A percentile compares a stretch with the other conserved stretches of the same genome.
Conservation (phyloP, 2,329 filamentous ascomycete genomes). For the Sordariomycetes sp. region DNA sequence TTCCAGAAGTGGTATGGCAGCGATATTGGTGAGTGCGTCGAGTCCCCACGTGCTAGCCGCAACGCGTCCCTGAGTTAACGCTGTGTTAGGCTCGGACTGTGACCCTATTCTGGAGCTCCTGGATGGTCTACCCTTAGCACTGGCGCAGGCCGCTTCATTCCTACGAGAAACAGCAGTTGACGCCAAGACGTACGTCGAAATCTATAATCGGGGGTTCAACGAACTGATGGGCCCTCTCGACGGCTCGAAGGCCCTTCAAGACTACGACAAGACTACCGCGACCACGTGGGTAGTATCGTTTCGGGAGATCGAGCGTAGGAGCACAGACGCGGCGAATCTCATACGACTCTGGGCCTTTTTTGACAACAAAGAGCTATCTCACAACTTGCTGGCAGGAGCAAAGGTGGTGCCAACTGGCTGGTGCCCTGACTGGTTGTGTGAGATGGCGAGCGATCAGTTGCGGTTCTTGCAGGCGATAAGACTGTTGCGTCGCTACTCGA, state of each 20-base stretch:
- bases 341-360: slow-evolving; percentile 14
- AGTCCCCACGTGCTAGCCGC: background rate
- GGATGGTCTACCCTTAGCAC: slow-evolving; percentile 15
- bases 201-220: slow-evolving; percentile 6
- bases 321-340: slow-evolving; percentile 9
- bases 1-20: background rate
- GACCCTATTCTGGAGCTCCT: slow-evolving; percentile 11
- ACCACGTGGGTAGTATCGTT: slow-evolving; percentile 12
- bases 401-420: too few species aligned
- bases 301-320: slow-evolving; percentile 7
- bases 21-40: background rate
- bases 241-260: slow-evolving; percentile 4
- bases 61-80: background rate
- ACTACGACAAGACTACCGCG: slow-evolving; percentile 9
- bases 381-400: slow-evolving; percentile 8
- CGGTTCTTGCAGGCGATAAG: slow-evolving; percentile 2
- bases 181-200: slow-evolving; percentile 7
- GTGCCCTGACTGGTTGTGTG: too few species aligned
- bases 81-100: background rate
- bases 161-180: slow-evolving; percentile 9
- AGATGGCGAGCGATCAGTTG: background rate
- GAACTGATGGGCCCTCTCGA: too few species aligned
- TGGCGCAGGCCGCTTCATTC: slow-evolving; percentile 14
- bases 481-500: slow-evolving; percentile 12
- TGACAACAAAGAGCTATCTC: slow-evolving; percentile 12